Conservation (phyloP, 108 stramenopile species). For the Epithemia pelagica region DNA sequence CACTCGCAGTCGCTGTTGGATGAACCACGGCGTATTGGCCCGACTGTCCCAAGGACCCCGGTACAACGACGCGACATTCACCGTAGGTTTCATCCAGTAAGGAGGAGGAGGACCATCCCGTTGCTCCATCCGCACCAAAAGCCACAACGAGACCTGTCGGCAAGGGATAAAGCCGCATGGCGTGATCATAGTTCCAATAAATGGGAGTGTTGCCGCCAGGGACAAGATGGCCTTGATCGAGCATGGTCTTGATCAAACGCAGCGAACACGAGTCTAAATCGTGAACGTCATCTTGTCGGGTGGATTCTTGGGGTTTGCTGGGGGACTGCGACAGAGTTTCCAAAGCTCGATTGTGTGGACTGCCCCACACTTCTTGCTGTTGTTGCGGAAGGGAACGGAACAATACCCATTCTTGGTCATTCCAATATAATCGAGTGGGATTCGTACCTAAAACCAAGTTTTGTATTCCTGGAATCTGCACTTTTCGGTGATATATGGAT, state of each 20-base stretch:
- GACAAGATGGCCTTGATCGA: constrained; percentile 91
- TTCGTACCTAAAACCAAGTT: constrained; percentile 58
- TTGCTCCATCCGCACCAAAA: constrained; percentile 33
- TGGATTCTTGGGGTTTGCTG: no score
- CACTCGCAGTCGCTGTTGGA: not conserved
- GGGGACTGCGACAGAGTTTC: no score
- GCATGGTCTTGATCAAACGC: constrained; percentile 64
- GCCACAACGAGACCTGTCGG: constrained; percentile 73
- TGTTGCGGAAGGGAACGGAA: constrained; percentile 80
- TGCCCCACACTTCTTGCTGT: constrained; percentile 52
- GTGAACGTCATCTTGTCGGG: not conserved
- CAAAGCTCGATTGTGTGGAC: no score
- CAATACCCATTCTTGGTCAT: constrained; percentile 85
- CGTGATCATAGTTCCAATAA: constrained; percentile 90
- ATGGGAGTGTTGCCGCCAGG: constrained; percentile 57
- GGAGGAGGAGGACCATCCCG: not conserved
- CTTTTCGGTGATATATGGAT: constrained; percentile 9
- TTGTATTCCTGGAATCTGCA: not conserved
- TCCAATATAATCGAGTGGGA: constrained; percentile 83
- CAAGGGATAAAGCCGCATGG: constrained; percentile 84
- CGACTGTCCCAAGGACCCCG: constrained; percentile 2
- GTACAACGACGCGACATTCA: constrained; percentile 1
- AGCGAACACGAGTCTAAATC: not conserved
- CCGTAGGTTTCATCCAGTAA: constrained; percentile 9
- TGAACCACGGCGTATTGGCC: constrained; percentile 7